Evolutionary conservation across 2,329 filamentous ascomycete genomes (phyloP).

Genomic region (Alternaria triticina): DNA sequence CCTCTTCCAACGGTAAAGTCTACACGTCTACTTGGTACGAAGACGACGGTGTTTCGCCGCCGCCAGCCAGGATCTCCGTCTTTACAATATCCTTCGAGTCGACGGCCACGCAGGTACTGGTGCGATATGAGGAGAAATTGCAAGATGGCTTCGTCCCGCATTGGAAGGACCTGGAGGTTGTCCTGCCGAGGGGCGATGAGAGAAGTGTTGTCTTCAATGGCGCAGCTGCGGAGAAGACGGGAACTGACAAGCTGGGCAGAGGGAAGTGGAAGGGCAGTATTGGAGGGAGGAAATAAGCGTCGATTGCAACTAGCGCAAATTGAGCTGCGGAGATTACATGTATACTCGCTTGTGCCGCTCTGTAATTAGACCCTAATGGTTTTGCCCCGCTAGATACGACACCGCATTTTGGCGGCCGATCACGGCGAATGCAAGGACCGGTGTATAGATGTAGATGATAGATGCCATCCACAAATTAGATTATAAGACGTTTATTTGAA

Average conservation of each 20-base stretch:
- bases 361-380: neutral
- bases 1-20: conserved; percentile 43
- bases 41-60: conserved; percentile 62
- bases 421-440: neutral
- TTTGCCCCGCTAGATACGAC: neutral
- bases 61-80: conserved; percentile 35
- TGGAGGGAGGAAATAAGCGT: neutral
- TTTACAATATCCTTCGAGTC: conserved; percentile 39
- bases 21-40: conserved; percentile 60
- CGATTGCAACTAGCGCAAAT: neutral
- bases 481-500: neutral
- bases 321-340: neutral
- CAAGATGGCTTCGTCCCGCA: conserved; percentile 54
- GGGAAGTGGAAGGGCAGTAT: neutral
- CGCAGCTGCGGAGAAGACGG: neutral
- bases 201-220: conserved; percentile 42
- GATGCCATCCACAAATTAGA: neutral
- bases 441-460: neutral
- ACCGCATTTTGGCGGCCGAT: neutral
- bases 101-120: conserved; percentile 52
- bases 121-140: conserved; percentile 51
- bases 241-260: neutral
- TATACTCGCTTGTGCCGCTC: neutral
- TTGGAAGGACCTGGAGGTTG: conserved; percentile 59
- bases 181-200: conserved; percentile 59